Evolutionary conservation across 176 grass and related monocot genomes (phyloP).

Genomic region (Ensete ventricosum): DNA sequence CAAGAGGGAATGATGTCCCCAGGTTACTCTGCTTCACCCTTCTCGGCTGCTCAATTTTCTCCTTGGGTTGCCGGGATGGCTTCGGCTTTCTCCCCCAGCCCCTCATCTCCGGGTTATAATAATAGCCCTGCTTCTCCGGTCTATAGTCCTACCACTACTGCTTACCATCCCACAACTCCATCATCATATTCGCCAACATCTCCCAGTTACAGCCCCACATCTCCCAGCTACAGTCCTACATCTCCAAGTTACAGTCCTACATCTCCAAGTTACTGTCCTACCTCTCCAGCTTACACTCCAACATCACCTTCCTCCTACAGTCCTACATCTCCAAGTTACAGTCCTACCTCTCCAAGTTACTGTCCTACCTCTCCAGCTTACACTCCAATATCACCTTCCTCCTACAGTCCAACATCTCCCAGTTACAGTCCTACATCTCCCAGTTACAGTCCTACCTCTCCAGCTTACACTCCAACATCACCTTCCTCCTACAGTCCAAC

Average conservation of each 20-base stretch:
- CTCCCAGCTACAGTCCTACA: too few species aligned
- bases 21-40: conserved; percentile 79
- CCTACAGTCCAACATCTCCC: too few species aligned
- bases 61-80: conserved; percentile 90
- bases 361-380: conserved; percentile 16
- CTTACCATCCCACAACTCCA: conserved; percentile 52
- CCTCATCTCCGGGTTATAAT: conserved; percentile 41
- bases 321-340: conserved; percentile 33
- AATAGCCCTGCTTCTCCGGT: neutral
- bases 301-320: conserved; percentile 52
- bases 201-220: conserved; percentile 26
- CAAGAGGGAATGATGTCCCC: conserved; percentile 97
- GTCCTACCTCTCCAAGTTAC: conserved; percentile 39
- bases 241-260: conserved; percentile 2
- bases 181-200: conserved; percentile 47
- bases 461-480: conserved; percentile 22
- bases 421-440: conserved; percentile 60
- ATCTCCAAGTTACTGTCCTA: conserved; percentile 47
- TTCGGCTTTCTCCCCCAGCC: conserved; percentile 75
- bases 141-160: conserved; percentile 52
- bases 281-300: conserved; percentile 46
- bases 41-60: conserved; percentile 73
- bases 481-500: too few species aligned
- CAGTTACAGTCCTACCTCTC: conserved; percentile 54
- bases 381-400: conserved; percentile 42